Evolutionary conservation across 805 yeast genomes (phyloP).

Genomic region (Trichomonascus vanleenenianus): DNA sequence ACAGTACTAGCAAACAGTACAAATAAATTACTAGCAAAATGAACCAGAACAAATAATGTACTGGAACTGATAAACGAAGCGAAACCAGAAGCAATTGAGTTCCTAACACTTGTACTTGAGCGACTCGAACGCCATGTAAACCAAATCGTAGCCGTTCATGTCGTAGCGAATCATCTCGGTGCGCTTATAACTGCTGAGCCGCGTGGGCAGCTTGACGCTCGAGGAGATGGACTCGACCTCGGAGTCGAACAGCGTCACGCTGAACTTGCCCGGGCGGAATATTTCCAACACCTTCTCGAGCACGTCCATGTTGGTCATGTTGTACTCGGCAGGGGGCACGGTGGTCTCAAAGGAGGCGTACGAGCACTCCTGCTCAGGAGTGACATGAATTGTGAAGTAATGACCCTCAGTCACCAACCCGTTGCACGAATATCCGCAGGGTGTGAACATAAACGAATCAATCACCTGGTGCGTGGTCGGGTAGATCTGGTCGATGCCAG

Average conservation of each 20-base stretch:
- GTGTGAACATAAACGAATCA: slow-evolving; percentile 86
- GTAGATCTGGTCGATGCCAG: slow-evolving; percentile 59
- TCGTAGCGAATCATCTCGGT: slow-evolving; percentile 68
- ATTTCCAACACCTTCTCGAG: slow-evolving; percentile 51
- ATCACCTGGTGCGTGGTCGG: slow-evolving; percentile 33
- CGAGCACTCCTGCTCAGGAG: slow-evolving; percentile 92
- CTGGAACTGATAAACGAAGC: too few relatives aligned
- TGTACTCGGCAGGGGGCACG: slow-evolving; percentile 43
- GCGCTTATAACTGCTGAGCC: slow-evolving; percentile 45
- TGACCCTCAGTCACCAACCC: slow-evolving; percentile 55
- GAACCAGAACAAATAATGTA: too few relatives aligned
- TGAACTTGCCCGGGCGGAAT: slow-evolving; percentile 71
- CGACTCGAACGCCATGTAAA: slow-evolving; percentile 56
- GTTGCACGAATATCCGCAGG: slow-evolving; percentile 93
- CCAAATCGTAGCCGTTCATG: slow-evolving; percentile 61
- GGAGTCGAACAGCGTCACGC: slow-evolving; percentile 45
- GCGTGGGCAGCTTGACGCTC: slow-evolving; percentile 17
- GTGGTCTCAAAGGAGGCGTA: slow-evolving; percentile 95
- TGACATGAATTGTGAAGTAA: slow-evolving; percentile 82
- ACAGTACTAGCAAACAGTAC: too few relatives aligned
- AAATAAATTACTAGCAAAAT: too few relatives aligned
- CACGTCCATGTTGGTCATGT: slow-evolving; percentile 43
- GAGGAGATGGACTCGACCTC: slow-evolving; percentile 16
- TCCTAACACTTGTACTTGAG: background rate
- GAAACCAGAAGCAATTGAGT: background rate